Percentiles rank a stretch among this genome's conserved stretches.
phyloP scores from a whole-genome alignment of 805 yeast species.

The Danielia reshetovae region DNA sequence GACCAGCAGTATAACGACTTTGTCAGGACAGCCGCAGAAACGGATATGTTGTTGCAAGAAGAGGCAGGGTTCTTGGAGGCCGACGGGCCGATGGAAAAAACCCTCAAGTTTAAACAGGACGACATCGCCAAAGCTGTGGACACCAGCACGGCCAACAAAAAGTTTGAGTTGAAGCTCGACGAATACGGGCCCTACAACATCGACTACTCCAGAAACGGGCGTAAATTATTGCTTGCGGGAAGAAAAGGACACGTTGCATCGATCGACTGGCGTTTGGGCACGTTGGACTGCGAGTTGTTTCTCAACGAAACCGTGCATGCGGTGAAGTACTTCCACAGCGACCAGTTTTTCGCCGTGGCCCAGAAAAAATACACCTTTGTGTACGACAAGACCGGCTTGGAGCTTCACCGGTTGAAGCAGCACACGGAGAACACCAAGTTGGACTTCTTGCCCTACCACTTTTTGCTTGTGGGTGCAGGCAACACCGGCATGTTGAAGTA shows the following conservation, averaged over 20 bases:
- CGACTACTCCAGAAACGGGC: slow-evolving; percentile 85
- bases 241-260: slow-evolving; percentile 92
- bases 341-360: slow-evolving; percentile 93
- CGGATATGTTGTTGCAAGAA: slow-evolving; percentile 83
- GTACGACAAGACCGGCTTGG: slow-evolving; percentile 87
- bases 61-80: slow-evolving; percentile 85
- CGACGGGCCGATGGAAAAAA: slow-evolving; percentile 86
- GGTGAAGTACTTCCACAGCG: slow-evolving; percentile 86
- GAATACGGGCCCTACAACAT: slow-evolving; percentile 84
- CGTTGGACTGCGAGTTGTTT: slow-evolving; percentile 73
- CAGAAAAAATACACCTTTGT: slow-evolving; percentile 92
- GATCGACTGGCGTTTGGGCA: slow-evolving; percentile 92
- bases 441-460: slow-evolving; percentile 92
- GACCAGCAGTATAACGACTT: slow-evolving; percentile 77
- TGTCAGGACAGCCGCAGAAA: slow-evolving; percentile 75
- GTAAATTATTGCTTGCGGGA: slow-evolving; percentile 81
- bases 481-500: slow-evolving; percentile 84
- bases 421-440: slow-evolving; percentile 81
- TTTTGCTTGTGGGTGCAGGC: slow-evolving; percentile 81
- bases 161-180: slow-evolving; percentile 64
- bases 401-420: slow-evolving; percentile 84
- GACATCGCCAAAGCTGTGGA: slow-evolving; percentile 79
- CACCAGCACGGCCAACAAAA: slow-evolving; percentile 66
- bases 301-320: slow-evolving; percentile 87
- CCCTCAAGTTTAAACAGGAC: slow-evolving; percentile 77